These are phyloP conservation scores for Fusarium napiforme DNA, from an alignment of 2,329 filamentous ascomycete species.

Conservation along the genomic window DNA sequence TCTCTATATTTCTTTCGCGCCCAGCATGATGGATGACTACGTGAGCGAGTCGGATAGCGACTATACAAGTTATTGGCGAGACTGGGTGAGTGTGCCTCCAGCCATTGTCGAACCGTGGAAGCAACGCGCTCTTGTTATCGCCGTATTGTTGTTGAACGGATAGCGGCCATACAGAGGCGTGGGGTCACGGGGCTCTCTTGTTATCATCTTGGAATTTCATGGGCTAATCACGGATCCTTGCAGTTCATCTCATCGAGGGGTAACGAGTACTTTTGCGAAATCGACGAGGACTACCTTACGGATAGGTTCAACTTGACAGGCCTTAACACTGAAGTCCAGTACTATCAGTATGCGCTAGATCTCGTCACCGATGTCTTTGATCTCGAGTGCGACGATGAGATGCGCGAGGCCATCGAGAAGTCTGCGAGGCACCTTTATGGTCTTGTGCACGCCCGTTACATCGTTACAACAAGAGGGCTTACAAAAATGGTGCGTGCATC, in stretches of 20 bases:
- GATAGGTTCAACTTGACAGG: slow-evolving; percentile 98
- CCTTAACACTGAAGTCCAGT: slow-evolving; percentile 95
- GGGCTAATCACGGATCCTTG: slow-evolving; percentile 25
- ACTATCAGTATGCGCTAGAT: slow-evolving; percentile 98
- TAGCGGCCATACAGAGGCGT: slow-evolving; percentile 1
- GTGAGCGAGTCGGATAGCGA: slow-evolving; percentile 98
- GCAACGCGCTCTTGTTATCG: slow-evolving; percentile 7
- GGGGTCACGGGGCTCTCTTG: slow-evolving; percentile 16
- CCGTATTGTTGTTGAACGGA: background rate
- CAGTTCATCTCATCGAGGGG: slow-evolving; percentile 98
- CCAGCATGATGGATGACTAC: slow-evolving; percentile 87
- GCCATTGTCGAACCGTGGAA: background rate
- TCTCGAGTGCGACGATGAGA: slow-evolving; percentile 97
- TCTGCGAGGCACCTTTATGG: slow-evolving; percentile 95
- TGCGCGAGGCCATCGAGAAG: slow-evolving; percentile 98
- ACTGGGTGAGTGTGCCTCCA: slow-evolving; percentile 84
- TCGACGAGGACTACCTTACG: slow-evolving; percentile 98
- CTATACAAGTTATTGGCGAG: slow-evolving; percentile 99
- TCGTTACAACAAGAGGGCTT: slow-evolving; percentile 92
- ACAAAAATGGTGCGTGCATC: slow-evolving; percentile 83
- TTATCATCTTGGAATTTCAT: background rate
- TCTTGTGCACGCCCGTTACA: slow-evolving; percentile 94
- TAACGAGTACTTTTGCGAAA: slow-evolving; percentile 99
- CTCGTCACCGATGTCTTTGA: slow-evolving; percentile 98
- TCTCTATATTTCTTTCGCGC: slow-evolving; percentile 15